Base-by-base conservation (phyloP, 2,329 filamentous ascomycete species). In the Akanthomyces dipterigenus region DNA sequence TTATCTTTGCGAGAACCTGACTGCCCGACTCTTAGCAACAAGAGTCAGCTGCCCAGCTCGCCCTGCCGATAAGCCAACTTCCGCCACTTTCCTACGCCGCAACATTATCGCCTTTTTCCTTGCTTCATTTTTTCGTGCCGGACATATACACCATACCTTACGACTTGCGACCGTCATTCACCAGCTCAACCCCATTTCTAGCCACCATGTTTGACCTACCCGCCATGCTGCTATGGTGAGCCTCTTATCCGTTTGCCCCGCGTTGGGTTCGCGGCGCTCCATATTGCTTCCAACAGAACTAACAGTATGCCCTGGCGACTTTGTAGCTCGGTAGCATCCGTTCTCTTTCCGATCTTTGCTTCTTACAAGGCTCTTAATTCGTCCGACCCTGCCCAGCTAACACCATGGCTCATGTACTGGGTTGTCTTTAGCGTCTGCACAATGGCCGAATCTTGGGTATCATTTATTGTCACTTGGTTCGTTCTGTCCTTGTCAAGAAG, bases 321-420 rank as follows among this genome's bases (percentile, higher is more conserved):
- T 26, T 42, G 3, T 72, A 96, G 92, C 72, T 93, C 91, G 65
- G 76, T 93, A 73, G 87, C 90, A 63, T 96, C 93, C 61, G 92
- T 96, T 72, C 86, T 97, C 72, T 96, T 98, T 73, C 95, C 95
- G 56, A 86, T 97, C 65, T 98, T 96, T 78, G 93, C 93, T 67
- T 96, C 93, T 65, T 98, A 97, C 83, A 98, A 98, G 81, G 93
- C 95, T 54, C 88, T 99, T 71, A 93, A 95, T 77, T 93, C 91
- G 18, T 89, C 89, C 57, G 91, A 97, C 74, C 92, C 93, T 2
- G 88, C 91, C 42, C 87, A 96, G 72, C 83, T 97, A 63, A 91
- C 91, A 65, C 93, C 93, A 87, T 99, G 95, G 95, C 85, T 98
- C 67, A 98, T 98, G 89, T 99, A 98, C 83, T 99, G 93, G 89